Conservation (phyloP, 2,329 filamentous ascomycete genomes). For the Colletotrichum acutatum region DNA sequence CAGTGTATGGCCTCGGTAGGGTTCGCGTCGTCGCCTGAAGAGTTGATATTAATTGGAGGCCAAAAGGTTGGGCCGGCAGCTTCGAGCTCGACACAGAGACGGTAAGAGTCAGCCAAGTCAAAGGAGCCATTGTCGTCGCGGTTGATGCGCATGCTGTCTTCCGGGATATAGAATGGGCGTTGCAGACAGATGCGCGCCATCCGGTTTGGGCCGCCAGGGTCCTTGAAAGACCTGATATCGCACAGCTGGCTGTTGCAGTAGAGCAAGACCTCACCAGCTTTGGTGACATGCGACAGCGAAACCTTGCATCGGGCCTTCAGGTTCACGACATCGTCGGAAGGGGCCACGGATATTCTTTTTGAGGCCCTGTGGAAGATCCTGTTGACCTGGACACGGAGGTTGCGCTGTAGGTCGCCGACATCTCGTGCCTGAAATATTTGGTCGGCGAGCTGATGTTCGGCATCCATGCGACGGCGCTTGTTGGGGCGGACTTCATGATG, state of each 20-base stretch:
- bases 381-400: constrained; percentile 63
- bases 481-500: constrained; percentile 51
- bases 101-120: constrained; percentile 61
- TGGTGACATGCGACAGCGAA: constrained; percentile 47
- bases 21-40: constrained; percentile 14
- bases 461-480: constrained; percentile 62
- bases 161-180: constrained; percentile 62
- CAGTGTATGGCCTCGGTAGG: constrained; percentile 42
- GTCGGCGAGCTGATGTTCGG: constrained; percentile 43
- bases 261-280: constrained; percentile 46
- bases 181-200: constrained; percentile 60
- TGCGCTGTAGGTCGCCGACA: constrained; percentile 49
- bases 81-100: constrained; percentile 63
- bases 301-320: constrained; percentile 55
- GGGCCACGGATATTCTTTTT: constrained; percentile 39
- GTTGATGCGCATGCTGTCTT: constrained; percentile 62
- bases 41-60: constrained; percentile 55
- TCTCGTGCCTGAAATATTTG: constrained; percentile 46
- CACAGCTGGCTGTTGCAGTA: constrained; percentile 67
- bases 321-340: constrained; percentile 42
- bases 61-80: constrained; percentile 60
- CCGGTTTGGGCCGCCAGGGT: constrained; percentile 55
- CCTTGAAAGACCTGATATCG: constrained; percentile 61
- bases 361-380: constrained; percentile 62
- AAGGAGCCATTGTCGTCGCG: constrained; percentile 58